phyloP scores from a whole-genome alignment of 768 basidiomycete species.

The Termitomyces heimii region DNA sequence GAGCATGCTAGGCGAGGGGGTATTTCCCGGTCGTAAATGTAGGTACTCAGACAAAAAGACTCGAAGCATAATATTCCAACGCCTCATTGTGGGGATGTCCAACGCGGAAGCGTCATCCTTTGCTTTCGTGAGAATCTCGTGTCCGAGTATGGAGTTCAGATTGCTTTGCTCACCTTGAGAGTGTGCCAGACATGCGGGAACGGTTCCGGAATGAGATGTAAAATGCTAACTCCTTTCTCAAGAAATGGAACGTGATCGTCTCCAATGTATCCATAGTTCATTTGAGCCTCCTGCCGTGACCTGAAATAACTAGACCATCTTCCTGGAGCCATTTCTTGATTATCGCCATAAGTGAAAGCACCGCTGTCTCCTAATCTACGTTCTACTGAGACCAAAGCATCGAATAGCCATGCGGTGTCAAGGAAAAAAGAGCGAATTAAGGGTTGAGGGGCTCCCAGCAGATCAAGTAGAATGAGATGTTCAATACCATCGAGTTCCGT shows the following conservation, averaged over 20 bases:
- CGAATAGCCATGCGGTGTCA: conserved; percentile 92
- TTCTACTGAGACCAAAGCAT: conserved; percentile 71
- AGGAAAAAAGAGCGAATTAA: conserved; percentile 74
- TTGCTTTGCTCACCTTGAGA: conserved; percentile 38
- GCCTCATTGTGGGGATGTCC: conserved; percentile 76
- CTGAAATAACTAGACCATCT: conserved; percentile 65
- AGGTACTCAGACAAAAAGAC: conserved; percentile 92
- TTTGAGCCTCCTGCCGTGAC: conserved; percentile 32
- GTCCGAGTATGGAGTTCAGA: background rate
- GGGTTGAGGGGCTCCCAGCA: conserved; percentile 77
- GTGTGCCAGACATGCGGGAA: conserved; percentile 93
- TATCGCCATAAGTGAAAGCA: conserved; percentile 45
- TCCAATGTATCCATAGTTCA: conserved; percentile 57
- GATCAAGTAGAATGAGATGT: conserved; percentile 88
- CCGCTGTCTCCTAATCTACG: conserved; percentile 59
- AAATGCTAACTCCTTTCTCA: conserved; percentile 70
- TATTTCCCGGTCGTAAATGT: conserved; percentile 49
- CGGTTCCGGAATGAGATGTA: conserved; percentile 86
- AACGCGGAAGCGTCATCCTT: conserved; percentile 90
- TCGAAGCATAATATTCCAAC: conserved; percentile 86
- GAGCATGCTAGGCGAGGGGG: conserved; percentile 20
- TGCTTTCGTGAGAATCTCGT: background rate
- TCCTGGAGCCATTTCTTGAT: conserved; percentile 37
- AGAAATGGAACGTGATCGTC: conserved; percentile 97
- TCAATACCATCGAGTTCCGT: conserved; percentile 79